Evolutionary conservation across 2,329 filamentous ascomycete species (phyloP), one percentile per base, ranked within the genome.

Genomic region (Trichoderma endophyticum): DNA sequence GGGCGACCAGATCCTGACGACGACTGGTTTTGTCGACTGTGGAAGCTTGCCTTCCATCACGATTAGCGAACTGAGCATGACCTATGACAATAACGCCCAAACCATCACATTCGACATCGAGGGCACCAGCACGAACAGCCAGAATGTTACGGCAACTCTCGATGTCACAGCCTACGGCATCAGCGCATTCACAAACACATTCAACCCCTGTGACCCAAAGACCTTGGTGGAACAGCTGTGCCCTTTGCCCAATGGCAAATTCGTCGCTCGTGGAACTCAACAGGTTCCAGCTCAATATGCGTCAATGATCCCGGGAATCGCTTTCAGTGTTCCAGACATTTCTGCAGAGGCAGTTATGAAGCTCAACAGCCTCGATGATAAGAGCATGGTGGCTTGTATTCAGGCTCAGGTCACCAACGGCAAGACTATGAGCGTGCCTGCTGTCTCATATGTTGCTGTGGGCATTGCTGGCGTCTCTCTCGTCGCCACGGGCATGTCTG

Each of bases 251-350:
- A 84, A 86, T 4, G 92, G 93, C 28, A 83, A 81, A 6, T 99
- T 98, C 78, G 82, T 89, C 15, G 94, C 95, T 8, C 83, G 84
- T 57, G 95, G 94, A 61, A 84, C 83, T 4, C 92, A 96, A 80
- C 82, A 85, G 34, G 92, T 99, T 51, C 92, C 94, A 18, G 82
- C 87, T 0, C 78, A 90, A 73, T 95, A 91, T 78, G 90, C 93
- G 71, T 86, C 86, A 69, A 83, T 92, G 82, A 95, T 99, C 54
- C 96, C 96, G 1, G 84, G 89, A 3, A 97, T 99, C 75, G 95
- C 95, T 14, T 99, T 98, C 83, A 88, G 89, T 73, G 86, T 99
- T 36, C 96, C 96, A 64, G 95, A 99, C 80, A 92, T 99, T 76
- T 91, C 95, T 70, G 95, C 95, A 48, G 83, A 91, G 77, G 96